Evolutionary conservation across 2,329 filamentous ascomycete genomes (phyloP), one percentile per base, ranked within the genome.

Genomic region (Hypoxylon sp.): DNA sequence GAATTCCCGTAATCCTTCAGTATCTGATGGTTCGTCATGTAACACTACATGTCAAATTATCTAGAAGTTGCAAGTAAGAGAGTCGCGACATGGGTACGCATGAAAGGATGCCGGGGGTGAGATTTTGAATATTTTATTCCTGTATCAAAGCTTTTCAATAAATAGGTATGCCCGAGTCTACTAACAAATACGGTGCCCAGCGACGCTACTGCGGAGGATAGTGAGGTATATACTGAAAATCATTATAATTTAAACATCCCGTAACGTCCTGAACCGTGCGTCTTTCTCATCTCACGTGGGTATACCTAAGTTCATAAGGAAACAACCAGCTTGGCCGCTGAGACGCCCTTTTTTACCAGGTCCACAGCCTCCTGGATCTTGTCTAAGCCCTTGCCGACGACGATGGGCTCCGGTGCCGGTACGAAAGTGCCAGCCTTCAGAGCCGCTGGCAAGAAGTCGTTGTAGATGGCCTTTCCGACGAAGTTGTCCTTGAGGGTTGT

Each of bases 321-420:
- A 23, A 82, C 77, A 14, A 84, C 81, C 23, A 83, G 25, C 70
- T 84, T 85, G 70, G 77, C 77, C 1, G 79, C 82, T 6, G 80
- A 82, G 1, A 83, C 79, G 2, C 82, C 81, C 51, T 78, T 76
- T 43, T 66, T 76, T 3, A 79, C 68, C 0, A 77, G 28, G 69
- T 83, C 78, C 30, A 84, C 61, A 0, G 76, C 83, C 5, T 75
- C 77, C 59, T 85, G 81, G 1, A 84, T 73, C 38, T 73, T 77
- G 50, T 80, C 80, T 17, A 85, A 66, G 9, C 83, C 83, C 3
- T 80, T 75, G 3, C 81, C 80, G 0, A 81, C 76, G 41, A 84
- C 69, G 23, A 75, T 46, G 1, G 82, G 77, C 41, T 79, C 74
- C 0, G 83, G 82, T 38, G 79, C 79, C 3, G 80, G 74, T 11